Evolutionary conservation across 225 moss, liverwort and hornwort genomes (phyloP), one percentile per base, ranked within the genome.

Genomic region (Rhytidiadelphus loreus): DNA sequence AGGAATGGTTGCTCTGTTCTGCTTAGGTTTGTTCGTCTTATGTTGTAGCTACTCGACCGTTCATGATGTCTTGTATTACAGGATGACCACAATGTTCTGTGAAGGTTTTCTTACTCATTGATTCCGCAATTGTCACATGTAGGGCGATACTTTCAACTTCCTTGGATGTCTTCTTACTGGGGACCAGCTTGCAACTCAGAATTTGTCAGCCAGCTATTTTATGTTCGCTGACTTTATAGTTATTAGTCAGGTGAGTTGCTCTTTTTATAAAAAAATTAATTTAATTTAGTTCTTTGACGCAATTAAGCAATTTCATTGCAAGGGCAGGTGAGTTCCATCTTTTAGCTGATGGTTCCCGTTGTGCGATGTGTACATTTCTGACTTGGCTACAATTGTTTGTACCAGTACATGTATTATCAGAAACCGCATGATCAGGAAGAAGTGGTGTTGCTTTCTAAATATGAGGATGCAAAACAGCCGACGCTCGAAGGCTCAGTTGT

Each of bases 61-160:
- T 77, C 25, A 43, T 76, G 82, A 56, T 62, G 35, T 82, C 75
- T 85, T 69, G 57, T 63, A 76, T 77, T 61, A 77, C 53, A 21
- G 81, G 64, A 77, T 30, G 52, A 35, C 37, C 64, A 55, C 26
- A 57, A 28, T 66, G 26, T 66, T 58, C 70, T 65, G 48, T 72
- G 80, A 52, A 84, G 58, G 69, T 83, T 85, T 53, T 55, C 66
- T 83, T 44, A 92, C 68, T 85, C 77, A 72, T 55, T 16, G 35
- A 82, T 81, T 83, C 7, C 85, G 53, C 57, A 55, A 88, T 89
- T 80, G 84, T 90, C 63, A 52, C 83, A 77, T 91, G 88, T 86
- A 98, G 98, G 98, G 96, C 83, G 98, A 98, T 89, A 80, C 95
- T 55, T 96, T 96, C 91, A 98, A 98, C 81, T 92, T 98, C 85